These are phyloP conservation scores for Lepiota brunneoincarnata DNA, from an alignment of 768 basidiomycete species.

Conservation along the genomic window DNA sequence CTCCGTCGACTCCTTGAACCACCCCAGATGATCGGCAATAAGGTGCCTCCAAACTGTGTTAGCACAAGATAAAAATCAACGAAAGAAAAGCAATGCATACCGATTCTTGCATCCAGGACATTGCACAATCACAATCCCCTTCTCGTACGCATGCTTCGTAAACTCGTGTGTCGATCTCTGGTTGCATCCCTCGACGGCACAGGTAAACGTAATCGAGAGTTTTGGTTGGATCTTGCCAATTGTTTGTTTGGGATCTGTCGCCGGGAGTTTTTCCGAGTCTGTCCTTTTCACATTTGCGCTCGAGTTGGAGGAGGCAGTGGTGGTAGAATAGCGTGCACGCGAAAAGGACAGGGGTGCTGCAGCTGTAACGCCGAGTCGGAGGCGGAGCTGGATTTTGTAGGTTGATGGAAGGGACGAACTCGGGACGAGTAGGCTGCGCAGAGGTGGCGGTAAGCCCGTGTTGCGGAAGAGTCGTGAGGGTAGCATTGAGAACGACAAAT, in stretches of 20 bases:
- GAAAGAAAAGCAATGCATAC: conserved; percentile 31
- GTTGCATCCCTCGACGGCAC: conserved; percentile 71
- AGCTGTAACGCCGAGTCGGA: conserved; percentile 26
- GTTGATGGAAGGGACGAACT: conserved; percentile 32
- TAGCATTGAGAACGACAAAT: conserved; percentile 32
- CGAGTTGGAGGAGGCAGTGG: neutral
- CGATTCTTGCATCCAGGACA: conserved; percentile 90
- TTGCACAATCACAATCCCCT: conserved; percentile 86
- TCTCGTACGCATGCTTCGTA: conserved; percentile 78
- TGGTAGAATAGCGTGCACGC: conserved; percentile 11
- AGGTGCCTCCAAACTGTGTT: conserved; percentile 51
- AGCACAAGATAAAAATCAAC: neutral
- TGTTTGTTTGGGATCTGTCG: neutral
- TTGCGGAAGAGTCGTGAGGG: conserved; percentile 45
- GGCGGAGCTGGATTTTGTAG: conserved; percentile 30
- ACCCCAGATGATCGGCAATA: conserved; percentile 87
- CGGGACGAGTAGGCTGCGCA: conserved; percentile 38
- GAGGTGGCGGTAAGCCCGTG: conserved; percentile 39
- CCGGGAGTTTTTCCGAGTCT: neutral
- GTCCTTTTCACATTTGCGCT: neutral
- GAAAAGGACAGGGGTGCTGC: conserved; percentile 11
- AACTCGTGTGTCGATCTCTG: conserved; percentile 86
- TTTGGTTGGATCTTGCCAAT: conserved; percentile 43
- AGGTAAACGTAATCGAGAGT: conserved; percentile 81
- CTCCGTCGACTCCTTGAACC: conserved; percentile 84